These are phyloP conservation scores for Picochlorum sp. DNA, from an alignment of 139 green algal species.

Conservation along the genomic window DNA sequence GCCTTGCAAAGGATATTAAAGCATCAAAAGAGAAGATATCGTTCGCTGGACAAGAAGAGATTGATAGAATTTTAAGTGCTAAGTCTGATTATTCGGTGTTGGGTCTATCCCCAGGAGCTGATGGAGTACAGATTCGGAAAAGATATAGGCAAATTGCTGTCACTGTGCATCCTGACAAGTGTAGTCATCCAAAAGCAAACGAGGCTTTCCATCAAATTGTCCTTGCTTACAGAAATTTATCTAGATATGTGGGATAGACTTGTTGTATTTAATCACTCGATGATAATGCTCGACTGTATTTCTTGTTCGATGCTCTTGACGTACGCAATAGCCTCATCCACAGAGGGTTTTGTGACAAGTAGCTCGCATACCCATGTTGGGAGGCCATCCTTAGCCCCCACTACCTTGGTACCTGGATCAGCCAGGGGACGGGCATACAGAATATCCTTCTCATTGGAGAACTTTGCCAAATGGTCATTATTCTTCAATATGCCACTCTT, in stretches of 20 bases:
- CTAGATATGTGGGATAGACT: constrained; percentile 7
- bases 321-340: constrained; percentile 59
- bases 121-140: constrained; percentile 20
- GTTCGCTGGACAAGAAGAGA: constrained; percentile 11
- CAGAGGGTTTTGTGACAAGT: constrained; percentile 39
- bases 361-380: constrained; percentile 81
- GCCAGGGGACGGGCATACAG: constrained; percentile 70
- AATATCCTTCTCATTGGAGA: constrained; percentile 48
- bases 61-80: constrained; percentile 12
- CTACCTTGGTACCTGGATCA: constrained; percentile 30
- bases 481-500: constrained; percentile 41
- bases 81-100: constrained; percentile 17
- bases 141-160: constrained; percentile 35
- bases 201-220: constrained; percentile 34
- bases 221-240: constrained; percentile 29
- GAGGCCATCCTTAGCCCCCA: constrained; percentile 68
- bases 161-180: constrained; percentile 45
- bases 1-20: constrained; percentile 1
- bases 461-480: constrained; percentile 50
- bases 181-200: constrained; percentile 22
- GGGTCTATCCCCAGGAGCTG: constrained; percentile 17
- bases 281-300: constrained; percentile 29
- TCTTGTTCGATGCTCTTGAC: constrained; percentile 31
- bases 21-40: constrained; percentile 5
- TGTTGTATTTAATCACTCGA: constrained; percentile 9